These are phyloP conservation scores for Monosporozyma aerobia DNA, from an alignment of 805 yeast species.

Conservation along the genomic window DNA sequence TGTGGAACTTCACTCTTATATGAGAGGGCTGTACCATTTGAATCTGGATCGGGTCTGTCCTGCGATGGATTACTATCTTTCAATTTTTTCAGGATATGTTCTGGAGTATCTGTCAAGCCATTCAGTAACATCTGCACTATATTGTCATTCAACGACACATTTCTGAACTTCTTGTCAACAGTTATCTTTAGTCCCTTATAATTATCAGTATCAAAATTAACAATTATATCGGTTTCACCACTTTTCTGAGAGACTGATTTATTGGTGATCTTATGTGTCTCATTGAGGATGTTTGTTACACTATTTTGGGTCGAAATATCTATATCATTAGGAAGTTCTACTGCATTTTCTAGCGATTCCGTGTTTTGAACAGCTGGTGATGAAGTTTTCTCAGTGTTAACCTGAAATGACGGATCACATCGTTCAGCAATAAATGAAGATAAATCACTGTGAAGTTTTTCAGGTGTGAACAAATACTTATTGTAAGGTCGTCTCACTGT, in stretches of 20 bases:
- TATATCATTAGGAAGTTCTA: neutral
- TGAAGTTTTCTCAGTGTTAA: neutral
- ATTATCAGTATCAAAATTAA: neutral
- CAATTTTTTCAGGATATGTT: neutral
- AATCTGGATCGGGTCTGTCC: neutral
- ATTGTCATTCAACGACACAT: slow-evolving; percentile 7
- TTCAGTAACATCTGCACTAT: neutral
- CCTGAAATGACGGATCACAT: slow-evolving; percentile 7
- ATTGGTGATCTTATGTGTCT: neutral
- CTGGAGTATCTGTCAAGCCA: neutral
- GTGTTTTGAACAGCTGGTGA: neutral
- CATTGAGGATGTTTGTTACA: neutral
- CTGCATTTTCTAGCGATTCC: neutral
- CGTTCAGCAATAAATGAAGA: neutral
- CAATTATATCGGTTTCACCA: neutral
- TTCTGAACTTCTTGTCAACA: slow-evolving; percentile 11
- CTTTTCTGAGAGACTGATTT: neutral
- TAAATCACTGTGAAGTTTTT: slow-evolving; percentile 12
- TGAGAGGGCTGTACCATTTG: neutral
- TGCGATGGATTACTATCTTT: neutral
- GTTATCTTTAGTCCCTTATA: slow-evolving; percentile 2
- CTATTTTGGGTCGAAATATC: neutral
- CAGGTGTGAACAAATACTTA: slow-evolving; percentile 4
- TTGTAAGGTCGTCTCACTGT: slow-evolving; percentile 13
- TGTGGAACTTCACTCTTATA: neutral